Percentiles rank a stretch among this genome's conserved stretches.
Conservation (phyloP, 139 green algal species). For the Zygnema cylindricum region DNA sequence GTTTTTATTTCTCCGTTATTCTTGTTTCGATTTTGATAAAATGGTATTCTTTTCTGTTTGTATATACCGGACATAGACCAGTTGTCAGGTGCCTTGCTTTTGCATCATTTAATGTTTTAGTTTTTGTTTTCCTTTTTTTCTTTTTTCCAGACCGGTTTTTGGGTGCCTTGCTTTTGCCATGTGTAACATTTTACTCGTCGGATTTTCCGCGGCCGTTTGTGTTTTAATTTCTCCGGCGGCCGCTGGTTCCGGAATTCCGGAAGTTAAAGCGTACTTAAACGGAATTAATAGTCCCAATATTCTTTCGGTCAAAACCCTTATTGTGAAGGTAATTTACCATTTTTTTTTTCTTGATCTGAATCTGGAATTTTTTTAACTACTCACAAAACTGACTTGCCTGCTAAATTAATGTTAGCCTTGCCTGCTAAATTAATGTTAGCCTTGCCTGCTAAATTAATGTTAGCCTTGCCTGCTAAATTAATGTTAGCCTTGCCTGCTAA, state of each 20-base stretch:
- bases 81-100: no score
- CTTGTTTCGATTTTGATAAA: no score
- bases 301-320: conserved; percentile 77
- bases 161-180: conserved; percentile 64
- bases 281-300: conserved; percentile 73
- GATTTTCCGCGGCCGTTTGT: conserved; percentile 65
- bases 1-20: no score
- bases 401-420: no score
- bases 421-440: no score
- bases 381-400: no score
- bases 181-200: conserved; percentile 75
- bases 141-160: conserved; percentile 13
- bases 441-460: no score
- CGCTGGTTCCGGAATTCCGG: conserved; percentile 80
- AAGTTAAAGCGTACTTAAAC: conserved; percentile 88
- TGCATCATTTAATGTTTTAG: no score
- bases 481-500: no score
- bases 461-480: no score
- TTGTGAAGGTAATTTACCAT: conserved; percentile 74
- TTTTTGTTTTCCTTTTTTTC: background rate
- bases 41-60: no score
- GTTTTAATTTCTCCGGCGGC: conserved; percentile 67
- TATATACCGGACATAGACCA: no score
- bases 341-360: conserved; percentile 5
- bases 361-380: conserved; percentile 25